phyloP scores from a whole-genome alignment of 208 protist genomes.

The Porcisia hertigi region DNA sequence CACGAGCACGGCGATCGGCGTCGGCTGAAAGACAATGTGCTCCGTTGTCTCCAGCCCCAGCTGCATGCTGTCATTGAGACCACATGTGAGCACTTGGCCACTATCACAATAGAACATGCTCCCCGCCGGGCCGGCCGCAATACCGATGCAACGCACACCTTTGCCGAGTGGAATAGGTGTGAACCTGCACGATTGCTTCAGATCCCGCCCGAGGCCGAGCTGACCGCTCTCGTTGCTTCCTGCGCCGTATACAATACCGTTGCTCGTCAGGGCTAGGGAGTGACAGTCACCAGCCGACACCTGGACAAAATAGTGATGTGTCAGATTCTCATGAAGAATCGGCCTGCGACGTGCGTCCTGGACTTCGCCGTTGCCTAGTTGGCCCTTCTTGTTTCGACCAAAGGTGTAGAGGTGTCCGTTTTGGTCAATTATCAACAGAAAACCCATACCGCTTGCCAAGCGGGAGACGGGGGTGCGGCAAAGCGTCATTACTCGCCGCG shows the following conservation, averaged over 20 bases:
- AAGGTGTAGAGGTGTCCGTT: slow-evolving; percentile 82
- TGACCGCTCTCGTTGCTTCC: slow-evolving; percentile 88
- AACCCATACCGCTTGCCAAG: slow-evolving; percentile 75
- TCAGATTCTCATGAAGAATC: slow-evolving; percentile 48
- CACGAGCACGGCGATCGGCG: slow-evolving; percentile 41
- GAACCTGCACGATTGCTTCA: slow-evolving; percentile 52
- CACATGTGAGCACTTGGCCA: slow-evolving; percentile 74
- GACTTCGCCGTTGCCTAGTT: slow-evolving; percentile 79
- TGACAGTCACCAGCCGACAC: slow-evolving; percentile 82
- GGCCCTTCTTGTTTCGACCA: slow-evolving; percentile 84
- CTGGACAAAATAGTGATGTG: slow-evolving; percentile 83
- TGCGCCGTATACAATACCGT: slow-evolving; percentile 80
- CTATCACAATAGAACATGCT: slow-evolving; percentile 88
- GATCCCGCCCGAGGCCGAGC: slow-evolving; percentile 63
- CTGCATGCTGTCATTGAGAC: slow-evolving; percentile 82
- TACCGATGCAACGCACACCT: slow-evolving; percentile 61
- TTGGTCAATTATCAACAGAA: slow-evolving; percentile 86
- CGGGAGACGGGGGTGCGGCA: slow-evolving; percentile 71
- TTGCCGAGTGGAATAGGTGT: slow-evolving; percentile 62
- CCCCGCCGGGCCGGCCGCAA: slow-evolving; percentile 72
- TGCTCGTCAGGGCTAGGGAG: slow-evolving; percentile 83
- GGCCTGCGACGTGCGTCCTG: slow-evolving; percentile 72
- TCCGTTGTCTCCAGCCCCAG: slow-evolving; percentile 70
- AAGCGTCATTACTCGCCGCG: slow-evolving; percentile 83
- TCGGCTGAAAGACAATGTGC: slow-evolving; percentile 57